Evolutionary conservation across 2,329 filamentous ascomycete species (phyloP), one percentile per base, ranked within the genome.

Genomic region (Aureobasidium namibiae): DNA sequence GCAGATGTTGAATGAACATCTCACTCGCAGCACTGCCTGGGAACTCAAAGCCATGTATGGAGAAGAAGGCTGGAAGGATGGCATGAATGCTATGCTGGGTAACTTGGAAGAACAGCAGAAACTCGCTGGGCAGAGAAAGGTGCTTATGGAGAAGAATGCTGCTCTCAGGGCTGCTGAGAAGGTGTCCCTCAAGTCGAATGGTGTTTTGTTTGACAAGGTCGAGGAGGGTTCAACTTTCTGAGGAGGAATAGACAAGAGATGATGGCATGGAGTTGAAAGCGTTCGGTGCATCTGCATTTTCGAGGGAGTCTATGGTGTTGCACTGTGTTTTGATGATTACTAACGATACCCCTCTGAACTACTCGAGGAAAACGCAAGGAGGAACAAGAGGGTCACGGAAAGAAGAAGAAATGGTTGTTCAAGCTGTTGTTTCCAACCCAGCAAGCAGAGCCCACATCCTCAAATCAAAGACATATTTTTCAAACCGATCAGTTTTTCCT

Each of bases 1-100:
- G 29, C 62, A 65, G 4, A 68, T 71, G 34, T 65, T 79, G 2
- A 73, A 77, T 58, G 64, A 69, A 31, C 73, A 78, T 65, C 68
- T 79, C 13, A 72, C 70, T 1, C 57, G 64, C 4, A 68, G 68
- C 24, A 73, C 72, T 1, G 69, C 67, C 60, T 56, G 58, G 4
- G 71, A 75, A n/a, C 65, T 76, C 13, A 61, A 69, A 46, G 54
- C 57, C 1, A 29, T 72, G 24, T 69, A 63, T 18, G 66, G 63
- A 1, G 62, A 67, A n/a, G 61, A 68, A 16, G 45, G 44, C 3
- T 65, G 62, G 31, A 59, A 62, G 38, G 34, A 34, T 21, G 49
- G 56, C 10, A 61, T 72, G 16, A 65, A 68, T 29, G 63, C 59
- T 42, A 67, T 74, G 24, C 56, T 78, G 21, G 68, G 70, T 2